Base-by-base conservation (phyloP, 352 stramenopile genomes). In the Globisporangium alternatum region DNA sequence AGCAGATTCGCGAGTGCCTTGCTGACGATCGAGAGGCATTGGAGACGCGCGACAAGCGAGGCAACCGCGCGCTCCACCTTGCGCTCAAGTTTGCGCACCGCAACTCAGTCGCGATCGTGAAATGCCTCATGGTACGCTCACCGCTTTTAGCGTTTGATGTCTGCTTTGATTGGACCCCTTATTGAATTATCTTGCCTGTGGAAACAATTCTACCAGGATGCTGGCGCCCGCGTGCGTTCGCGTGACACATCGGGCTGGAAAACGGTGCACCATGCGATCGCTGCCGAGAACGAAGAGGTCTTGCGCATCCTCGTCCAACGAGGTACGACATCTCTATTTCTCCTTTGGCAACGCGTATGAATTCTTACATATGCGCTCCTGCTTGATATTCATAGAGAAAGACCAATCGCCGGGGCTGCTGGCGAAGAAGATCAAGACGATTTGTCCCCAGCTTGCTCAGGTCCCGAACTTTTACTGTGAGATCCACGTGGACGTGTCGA, bases 391-490 rank as follows among this genome's bases (percentile, higher is more conserved):
- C 41, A 8, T 45, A 75, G 82, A 89, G 69, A 89, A 88, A 70
- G 68, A 74, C 19, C 82, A 91, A 68, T 74, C 78, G 5, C 78
- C 82, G 4, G 70, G 60, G 45, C 59, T 89, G 5, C 66, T 88
- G 12, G 49, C 67, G 22, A 81, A 78, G 47, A 91, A 89, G 56
- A 77, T 91, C 47, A 54, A 70, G 21, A 64, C 76, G 31, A 70
- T 87, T 17, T 80, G 70, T 19, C 76, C 78, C 0, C 65, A 77
- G 10, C 65, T 91, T 15, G 68, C 60, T 22, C 49, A 78, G 21
- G 70, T 89, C 15, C 72, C 82, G 0, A 74, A 91, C 33, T 91
- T 91, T 49, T 86, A 89, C 61, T 82, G 76, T 48, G 77, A 89
- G 62, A 79, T 91, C 41, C 70, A 74, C 10, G 71, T 93, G 19